These are phyloP conservation scores for Penicillium bialowiezense DNA, from an alignment of 495 filamentous ascomycete species.

Conservation along the genomic window DNA sequence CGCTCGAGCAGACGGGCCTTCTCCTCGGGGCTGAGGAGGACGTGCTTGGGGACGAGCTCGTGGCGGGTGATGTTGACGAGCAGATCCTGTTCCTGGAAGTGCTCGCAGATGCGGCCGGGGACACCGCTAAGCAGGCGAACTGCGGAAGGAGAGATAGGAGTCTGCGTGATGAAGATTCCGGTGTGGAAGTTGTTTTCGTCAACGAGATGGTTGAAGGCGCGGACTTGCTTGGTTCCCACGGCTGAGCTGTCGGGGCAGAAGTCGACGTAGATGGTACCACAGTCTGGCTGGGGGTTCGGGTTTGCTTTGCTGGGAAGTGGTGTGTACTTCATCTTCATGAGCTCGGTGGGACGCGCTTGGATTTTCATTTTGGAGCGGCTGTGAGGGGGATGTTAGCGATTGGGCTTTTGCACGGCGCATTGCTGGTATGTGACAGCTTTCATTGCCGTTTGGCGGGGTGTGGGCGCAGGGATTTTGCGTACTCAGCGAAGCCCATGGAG, in stretches of 20 bases:
- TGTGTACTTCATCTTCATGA: constrained; percentile 82
- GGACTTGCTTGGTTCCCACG: constrained; percentile 89
- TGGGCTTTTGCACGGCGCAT: neutral
- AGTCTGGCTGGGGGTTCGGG: constrained; percentile 64
- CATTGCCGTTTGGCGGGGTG: neutral
- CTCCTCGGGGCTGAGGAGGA: constrained; percentile 85
- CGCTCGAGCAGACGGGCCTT: constrained; percentile 77
- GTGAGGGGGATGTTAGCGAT: constrained; percentile 25
- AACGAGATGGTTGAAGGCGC: constrained; percentile 80
- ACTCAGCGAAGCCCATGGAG: constrained; percentile 70
- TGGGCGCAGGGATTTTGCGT: constrained; percentile 23
- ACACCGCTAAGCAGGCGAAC: constrained; percentile 68
- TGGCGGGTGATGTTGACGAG: constrained; percentile 98
- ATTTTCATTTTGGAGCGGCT: constrained; percentile 84
- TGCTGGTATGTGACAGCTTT: neutral
- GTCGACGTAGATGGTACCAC: constrained; percentile 90
- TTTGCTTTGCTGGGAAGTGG: constrained; percentile 59
- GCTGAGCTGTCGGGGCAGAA: constrained; percentile 69
- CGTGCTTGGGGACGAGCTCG: constrained; percentile 92
- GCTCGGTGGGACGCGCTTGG: constrained; percentile 74
- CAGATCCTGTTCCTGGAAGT: constrained; percentile 91
- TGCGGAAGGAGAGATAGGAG: constrained; percentile 78
- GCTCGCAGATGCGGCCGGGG: constrained; percentile 76
- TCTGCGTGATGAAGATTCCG: constrained; percentile 81
- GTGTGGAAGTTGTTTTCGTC: constrained; percentile 74